Evolutionary conservation across 169 alveolate genomes (phyloP).

Genomic region (Plasmodium gonderi): DNA sequence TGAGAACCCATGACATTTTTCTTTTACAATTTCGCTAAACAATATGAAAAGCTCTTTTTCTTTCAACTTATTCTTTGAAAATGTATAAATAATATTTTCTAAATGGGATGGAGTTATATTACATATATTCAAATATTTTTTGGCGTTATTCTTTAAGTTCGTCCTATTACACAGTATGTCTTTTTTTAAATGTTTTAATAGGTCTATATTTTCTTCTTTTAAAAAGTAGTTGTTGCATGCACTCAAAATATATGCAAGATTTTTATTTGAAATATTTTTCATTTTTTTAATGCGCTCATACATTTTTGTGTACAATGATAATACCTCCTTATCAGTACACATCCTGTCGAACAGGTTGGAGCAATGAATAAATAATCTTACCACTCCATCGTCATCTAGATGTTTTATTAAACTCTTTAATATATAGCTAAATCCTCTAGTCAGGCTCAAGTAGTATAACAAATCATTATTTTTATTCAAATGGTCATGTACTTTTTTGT

Average conservation of each 20-base stretch:
- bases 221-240: conserved; percentile 42
- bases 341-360: conserved; percentile 2
- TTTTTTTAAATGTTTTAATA: conserved; percentile 23
- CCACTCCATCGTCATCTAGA: conserved; percentile 67
- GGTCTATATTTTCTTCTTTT: conserved; percentile 27
- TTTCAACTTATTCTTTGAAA: conserved; percentile 43
- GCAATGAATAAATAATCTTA: conserved; percentile 25
- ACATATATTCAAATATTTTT: conserved; percentile 24
- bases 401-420: conserved; percentile 59
- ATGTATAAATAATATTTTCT: conserved; percentile 70
- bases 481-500: neutral
- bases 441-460: neutral
- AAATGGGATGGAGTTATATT: conserved; percentile 70
- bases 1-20: conserved; percentile 70
- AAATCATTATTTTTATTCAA: neutral
- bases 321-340: conserved; percentile 8
- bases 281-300: conserved; percentile 34
- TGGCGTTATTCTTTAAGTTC: neutral
- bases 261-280: conserved; percentile 63
- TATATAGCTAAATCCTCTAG: conserved; percentile 12
- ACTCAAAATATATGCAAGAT: conserved; percentile 59
- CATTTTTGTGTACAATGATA: conserved; percentile 41
- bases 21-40: conserved; percentile 58
- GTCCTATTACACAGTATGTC: conserved; percentile 23
- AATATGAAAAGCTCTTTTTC: conserved; percentile 30